Conservation (phyloP, 352 stramenopile genomes). For the Pythium sukuiense region DNA sequence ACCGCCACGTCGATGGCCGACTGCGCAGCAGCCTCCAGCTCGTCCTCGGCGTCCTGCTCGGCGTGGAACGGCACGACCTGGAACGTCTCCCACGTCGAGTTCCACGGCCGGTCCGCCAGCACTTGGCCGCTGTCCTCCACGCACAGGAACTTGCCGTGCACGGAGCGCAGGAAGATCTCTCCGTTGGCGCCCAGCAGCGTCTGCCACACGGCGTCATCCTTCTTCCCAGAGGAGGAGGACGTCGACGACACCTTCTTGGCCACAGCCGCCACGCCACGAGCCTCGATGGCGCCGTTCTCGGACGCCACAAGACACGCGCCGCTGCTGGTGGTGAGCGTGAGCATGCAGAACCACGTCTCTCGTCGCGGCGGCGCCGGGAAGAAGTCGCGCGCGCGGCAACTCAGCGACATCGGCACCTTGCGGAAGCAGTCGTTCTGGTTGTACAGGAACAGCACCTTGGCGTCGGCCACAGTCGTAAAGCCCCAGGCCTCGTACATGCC, state of each 20-base stretch:
- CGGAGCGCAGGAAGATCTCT: conserved; percentile 72
- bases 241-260: conserved; percentile 23
- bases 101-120: conserved; percentile 62
- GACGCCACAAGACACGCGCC: conserved; percentile 67
- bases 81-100: conserved; percentile 90
- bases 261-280: conserved; percentile 3
- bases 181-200: conserved; percentile 54
- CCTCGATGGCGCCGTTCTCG: conserved; percentile 63
- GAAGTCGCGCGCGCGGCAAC: conserved; percentile 42
- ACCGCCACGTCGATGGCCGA: conserved; percentile 8
- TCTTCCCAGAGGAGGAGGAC: neutral
- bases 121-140: conserved; percentile 75
- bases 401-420: conserved; percentile 78
- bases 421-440: conserved; percentile 84
- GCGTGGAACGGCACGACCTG: conserved; percentile 65
- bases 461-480: conserved; percentile 51
- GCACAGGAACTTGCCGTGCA: conserved; percentile 83
- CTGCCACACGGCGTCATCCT: conserved; percentile 66
- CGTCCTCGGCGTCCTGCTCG: neutral
- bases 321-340: conserved; percentile 61
- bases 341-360: conserved; percentile 77
- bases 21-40: conserved; percentile 4
- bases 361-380: conserved; percentile 45
- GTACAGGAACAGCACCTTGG: conserved; percentile 79
- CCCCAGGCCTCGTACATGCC: conserved; percentile 73